Percentiles rank a stretch among this genome's conserved stretches.
phyloP scores from a whole-genome alignment of 305 asterid genomes.

The Fraxinus angustifolia region DNA sequence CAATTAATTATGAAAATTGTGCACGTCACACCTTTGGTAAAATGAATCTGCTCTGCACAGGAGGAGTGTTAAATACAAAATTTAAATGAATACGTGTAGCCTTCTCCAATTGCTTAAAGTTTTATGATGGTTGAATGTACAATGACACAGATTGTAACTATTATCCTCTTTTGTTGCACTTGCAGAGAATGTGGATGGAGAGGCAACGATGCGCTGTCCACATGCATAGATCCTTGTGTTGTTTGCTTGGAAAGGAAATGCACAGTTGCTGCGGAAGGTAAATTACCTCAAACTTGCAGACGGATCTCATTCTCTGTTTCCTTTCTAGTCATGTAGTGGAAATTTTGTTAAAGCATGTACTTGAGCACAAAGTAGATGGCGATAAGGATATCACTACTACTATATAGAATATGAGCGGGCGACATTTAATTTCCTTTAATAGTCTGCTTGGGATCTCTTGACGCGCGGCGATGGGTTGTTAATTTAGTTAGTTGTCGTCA shows the following conservation, averaged over 20 bases:
- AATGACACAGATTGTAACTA: not conserved
- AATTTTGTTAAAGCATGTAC: not conserved
- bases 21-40: not conserved
- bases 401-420: not conserved
- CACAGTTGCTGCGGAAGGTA: slow-evolving; percentile 90
- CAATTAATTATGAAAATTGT: not conserved
- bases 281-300: not conserved
- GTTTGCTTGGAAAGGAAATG: slow-evolving; percentile 89
- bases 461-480: not conserved
- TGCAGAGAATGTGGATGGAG: slow-evolving; percentile 85
- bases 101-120: not conserved
- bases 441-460: not conserved
- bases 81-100: not conserved
- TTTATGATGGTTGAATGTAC: not conserved
- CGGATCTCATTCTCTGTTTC: not conserved
- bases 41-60: not conserved
- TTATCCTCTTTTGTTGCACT: slow-evolving; percentile 16
- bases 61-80: not conserved
- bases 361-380: not conserved
- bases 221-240: slow-evolving; percentile 78
- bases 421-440: not conserved
- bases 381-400: not conserved
- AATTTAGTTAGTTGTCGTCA: not conserved
- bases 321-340: not conserved
- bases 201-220: slow-evolving; percentile 36